These are phyloP conservation scores for Suillus subaureus DNA, from an alignment of 768 basidiomycete species.

Conservation along the genomic window DNA sequence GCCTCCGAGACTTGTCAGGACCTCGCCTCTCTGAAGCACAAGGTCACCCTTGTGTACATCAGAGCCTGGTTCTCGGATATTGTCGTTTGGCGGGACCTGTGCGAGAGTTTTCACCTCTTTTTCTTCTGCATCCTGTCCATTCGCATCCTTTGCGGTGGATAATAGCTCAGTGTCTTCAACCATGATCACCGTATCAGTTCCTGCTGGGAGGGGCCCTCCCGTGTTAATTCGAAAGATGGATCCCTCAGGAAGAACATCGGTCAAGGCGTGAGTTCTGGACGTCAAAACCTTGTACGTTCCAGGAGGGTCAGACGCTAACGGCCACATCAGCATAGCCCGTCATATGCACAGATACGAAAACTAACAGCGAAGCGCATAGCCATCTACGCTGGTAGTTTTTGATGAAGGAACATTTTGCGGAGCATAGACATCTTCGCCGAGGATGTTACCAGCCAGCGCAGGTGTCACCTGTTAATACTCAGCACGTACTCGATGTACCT, in stretches of 20 bases:
- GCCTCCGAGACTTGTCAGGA: constrained; percentile 68
- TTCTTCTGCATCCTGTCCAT: constrained; percentile 60
- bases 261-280: constrained; percentile 41
- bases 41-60: constrained; percentile 72
- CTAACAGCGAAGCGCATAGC: constrained; percentile 80
- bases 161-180: constrained; percentile 87
- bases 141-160: constrained; percentile 45
- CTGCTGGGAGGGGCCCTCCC: constrained; percentile 76
- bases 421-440: constrained; percentile 76
- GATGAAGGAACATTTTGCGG: constrained; percentile 63
- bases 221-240: constrained; percentile 75
- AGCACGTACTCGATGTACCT: neutral
- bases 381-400: constrained; percentile 83
- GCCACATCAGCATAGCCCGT: neutral
- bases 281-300: constrained; percentile 72
- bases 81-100: constrained; percentile 65
- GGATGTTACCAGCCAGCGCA: constrained; percentile 62
- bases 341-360: neutral
- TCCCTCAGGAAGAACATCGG: constrained; percentile 44
- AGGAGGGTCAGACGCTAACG: constrained; percentile 60
- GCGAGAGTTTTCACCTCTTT: constrained; percentile 67
- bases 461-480: constrained; percentile 52
- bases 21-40: constrained; percentile 62
- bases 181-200: constrained; percentile 84
- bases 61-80: constrained; percentile 72